Conservation (phyloP, 2,329 filamentous ascomycete genomes). For the Microdochium trichocladiopsis region DNA sequence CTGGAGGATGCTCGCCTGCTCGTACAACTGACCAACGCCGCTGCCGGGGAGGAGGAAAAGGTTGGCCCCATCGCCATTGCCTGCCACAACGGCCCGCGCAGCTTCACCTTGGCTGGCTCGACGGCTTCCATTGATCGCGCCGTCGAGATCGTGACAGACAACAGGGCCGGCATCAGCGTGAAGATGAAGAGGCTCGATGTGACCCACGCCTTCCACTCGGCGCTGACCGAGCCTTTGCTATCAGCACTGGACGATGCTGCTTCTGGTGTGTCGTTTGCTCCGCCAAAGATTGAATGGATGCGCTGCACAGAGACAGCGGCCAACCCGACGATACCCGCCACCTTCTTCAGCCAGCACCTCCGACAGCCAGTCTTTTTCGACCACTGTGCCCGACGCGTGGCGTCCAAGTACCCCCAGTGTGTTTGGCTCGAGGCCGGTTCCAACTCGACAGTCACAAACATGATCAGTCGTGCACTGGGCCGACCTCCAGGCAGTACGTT, state of each 20-base stretch:
- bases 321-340: conserved; percentile 2
- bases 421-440: conserved; percentile 26
- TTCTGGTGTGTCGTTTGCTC: conserved; percentile 9
- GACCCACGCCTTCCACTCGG: conserved; percentile 20
- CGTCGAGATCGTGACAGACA: conserved; percentile 7
- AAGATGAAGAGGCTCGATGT: conserved; percentile 13
- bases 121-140: conserved; percentile 13
- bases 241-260: conserved; percentile 7
- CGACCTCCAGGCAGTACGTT: conserved; percentile 10
- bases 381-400: conserved; percentile 18
- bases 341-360: conserved; percentile 18
- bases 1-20: not conserved
- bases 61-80: conserved; percentile 14
- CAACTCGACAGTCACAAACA: conserved; percentile 21
- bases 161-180: conserved; percentile 2
- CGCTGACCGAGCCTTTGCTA: conserved; percentile 16
- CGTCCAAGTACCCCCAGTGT: conserved; percentile 8
- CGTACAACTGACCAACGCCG: not conserved
- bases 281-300: conserved; percentile 14
- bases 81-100: conserved; percentile 22
- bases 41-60: not conserved
- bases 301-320: conserved; percentile 7
- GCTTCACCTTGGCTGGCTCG: conserved; percentile 21
- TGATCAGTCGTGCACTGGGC: conserved; percentile 20
- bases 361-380: conserved; percentile 24